These are phyloP conservation scores for Clathrospora elynae DNA, from an alignment of 2,329 filamentous ascomycete species.

Conservation along the genomic window DNA sequence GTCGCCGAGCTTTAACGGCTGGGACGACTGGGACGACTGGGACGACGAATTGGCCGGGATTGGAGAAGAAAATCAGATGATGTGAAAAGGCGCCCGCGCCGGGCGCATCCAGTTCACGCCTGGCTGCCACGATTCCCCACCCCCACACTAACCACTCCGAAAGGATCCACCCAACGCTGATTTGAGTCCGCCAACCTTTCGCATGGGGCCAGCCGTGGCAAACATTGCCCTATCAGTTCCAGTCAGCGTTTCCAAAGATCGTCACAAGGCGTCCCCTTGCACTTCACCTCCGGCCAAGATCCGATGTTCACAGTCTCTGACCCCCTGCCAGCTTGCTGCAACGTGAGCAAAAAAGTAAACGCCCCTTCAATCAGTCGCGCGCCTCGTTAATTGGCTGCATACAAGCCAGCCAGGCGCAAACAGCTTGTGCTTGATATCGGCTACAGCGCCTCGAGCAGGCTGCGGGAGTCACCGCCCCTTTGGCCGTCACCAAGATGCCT, in stretches of 20 bases:
- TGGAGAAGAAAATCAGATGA: slow-evolving; percentile 45
- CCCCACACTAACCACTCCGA: slow-evolving; percentile 47
- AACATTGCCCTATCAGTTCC: slow-evolving; percentile 39
- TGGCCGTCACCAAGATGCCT: slow-evolving; percentile 37
- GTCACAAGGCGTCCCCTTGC: slow-evolving; percentile 45
- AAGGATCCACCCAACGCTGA: slow-evolving; percentile 41
- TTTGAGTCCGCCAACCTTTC: slow-evolving; percentile 40
- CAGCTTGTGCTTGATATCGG: slow-evolving; percentile 46
- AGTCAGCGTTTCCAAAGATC: slow-evolving; percentile 40
- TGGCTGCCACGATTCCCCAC: slow-evolving; percentile 36
- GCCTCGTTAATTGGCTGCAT: slow-evolving; percentile 35
- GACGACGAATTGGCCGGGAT: slow-evolving; percentile 25
- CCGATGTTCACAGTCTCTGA: slow-evolving; percentile 32
- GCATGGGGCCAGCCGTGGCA: slow-evolving; percentile 41
- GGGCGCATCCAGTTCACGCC: slow-evolving; percentile 23
- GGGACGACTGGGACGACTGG: slow-evolving; percentile 40
- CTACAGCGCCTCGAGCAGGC: slow-evolving; percentile 31
- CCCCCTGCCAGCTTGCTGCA: slow-evolving; percentile 29
- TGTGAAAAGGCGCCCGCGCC: slow-evolving; percentile 29
- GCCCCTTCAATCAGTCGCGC: slow-evolving; percentile 31
- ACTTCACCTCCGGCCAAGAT: slow-evolving; percentile 42
- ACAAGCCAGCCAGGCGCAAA: slow-evolving; percentile 25
- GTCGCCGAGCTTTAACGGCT: slow-evolving; percentile 13
- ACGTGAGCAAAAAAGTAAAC: slow-evolving; percentile 42
- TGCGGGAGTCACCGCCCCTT: slow-evolving; percentile 43